Evolutionary conservation across 306 rosid genomes (phyloP).

Genomic region (Spatholobus suberectus): DNA sequence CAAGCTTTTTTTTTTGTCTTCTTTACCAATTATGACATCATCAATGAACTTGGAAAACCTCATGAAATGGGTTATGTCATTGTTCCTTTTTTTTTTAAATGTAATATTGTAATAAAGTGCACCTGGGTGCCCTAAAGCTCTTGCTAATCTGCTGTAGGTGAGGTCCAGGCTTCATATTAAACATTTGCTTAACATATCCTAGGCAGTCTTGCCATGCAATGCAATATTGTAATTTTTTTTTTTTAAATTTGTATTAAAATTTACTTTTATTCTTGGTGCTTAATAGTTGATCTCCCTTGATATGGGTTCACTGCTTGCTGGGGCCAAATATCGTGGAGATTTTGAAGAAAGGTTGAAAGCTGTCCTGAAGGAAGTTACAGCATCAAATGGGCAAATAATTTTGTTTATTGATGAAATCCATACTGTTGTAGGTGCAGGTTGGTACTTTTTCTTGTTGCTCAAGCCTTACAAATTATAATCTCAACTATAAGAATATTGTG

Average conservation of each 20-base stretch:
- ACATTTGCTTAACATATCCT: not conserved
- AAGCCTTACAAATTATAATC: not conserved
- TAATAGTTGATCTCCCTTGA: slow-evolving; percentile 90
- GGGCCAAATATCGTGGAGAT: slow-evolving; percentile 95
- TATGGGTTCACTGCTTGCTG: slow-evolving; percentile 96
- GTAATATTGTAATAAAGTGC: slow-evolving; percentile 7
- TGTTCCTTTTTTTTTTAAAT: not conserved
- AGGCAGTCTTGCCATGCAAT: not conserved
- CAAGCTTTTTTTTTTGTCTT: not conserved
- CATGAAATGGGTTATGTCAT: not conserved
- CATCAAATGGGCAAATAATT: slow-evolving; percentile 93
- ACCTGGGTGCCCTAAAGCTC: slow-evolving; percentile 3
- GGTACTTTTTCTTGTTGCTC: slow-evolving; percentile 34
- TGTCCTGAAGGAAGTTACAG: slow-evolving; percentile 90
- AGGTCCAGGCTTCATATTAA: slow-evolving; percentile 12
- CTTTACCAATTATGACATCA: not conserved
- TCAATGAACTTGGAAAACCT: slow-evolving; percentile 13
- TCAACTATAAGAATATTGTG: not conserved
- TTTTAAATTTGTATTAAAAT: slow-evolving; percentile 6
- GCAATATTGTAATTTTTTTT: not conserved
- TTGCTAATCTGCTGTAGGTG: not conserved
- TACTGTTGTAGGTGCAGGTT: slow-evolving; percentile 99
- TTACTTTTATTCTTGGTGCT: slow-evolving; percentile 33
- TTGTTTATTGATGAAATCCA: slow-evolving; percentile 98
- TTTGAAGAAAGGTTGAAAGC: slow-evolving; percentile 98